These are phyloP conservation scores for Sclerotinia borealis DNA, from an alignment of 2,329 filamentous ascomycete species.

Conservation along the genomic window DNA sequence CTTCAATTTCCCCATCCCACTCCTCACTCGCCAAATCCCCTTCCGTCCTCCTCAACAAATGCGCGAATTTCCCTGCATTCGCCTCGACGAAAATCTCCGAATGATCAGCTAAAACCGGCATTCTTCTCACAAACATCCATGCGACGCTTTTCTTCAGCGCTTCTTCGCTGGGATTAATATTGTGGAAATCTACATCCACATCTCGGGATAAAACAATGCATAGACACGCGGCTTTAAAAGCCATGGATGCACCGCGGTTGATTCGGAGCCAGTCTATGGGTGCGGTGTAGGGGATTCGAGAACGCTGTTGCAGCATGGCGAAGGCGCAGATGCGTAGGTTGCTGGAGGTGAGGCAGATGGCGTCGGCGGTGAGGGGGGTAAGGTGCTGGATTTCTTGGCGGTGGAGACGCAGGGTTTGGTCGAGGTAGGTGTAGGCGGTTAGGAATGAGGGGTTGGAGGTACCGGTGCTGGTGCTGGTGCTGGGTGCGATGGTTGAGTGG, in stretches of 20 bases:
- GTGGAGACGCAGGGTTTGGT: slow-evolving; percentile 18
- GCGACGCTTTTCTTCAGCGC: background rate
- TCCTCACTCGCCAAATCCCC: slow-evolving; percentile 14
- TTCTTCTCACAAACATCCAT: slow-evolving; percentile 4
- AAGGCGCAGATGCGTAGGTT: slow-evolving; percentile 18
- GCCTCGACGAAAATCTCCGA: background rate
- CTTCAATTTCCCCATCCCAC: slow-evolving; percentile 17
- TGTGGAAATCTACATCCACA: background rate
- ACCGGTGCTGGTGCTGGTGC: background rate
- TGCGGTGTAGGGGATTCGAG: slow-evolving; percentile 16
- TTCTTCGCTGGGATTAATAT: no score
- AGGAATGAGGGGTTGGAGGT: background rate
- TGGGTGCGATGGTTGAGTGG: background rate
- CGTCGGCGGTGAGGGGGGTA: slow-evolving; percentile 18
- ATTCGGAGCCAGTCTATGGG: slow-evolving; percentile 22
- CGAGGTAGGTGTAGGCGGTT: slow-evolving; percentile 15
- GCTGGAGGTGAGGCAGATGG: slow-evolving; percentile 18
- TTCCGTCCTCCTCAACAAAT: background rate
- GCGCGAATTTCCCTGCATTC: background rate
- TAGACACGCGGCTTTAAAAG: slow-evolving; percentile 10
- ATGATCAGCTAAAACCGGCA: background rate
- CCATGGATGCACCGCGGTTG: slow-evolving; percentile 4
- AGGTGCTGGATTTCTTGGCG: slow-evolving; percentile 16
- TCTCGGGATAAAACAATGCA: background rate
- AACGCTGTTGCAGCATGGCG: slow-evolving; percentile 17